These are phyloP conservation scores for Rutstroemia sp. DNA, from an alignment of 2,329 filamentous ascomycete species.

Conservation along the genomic window DNA sequence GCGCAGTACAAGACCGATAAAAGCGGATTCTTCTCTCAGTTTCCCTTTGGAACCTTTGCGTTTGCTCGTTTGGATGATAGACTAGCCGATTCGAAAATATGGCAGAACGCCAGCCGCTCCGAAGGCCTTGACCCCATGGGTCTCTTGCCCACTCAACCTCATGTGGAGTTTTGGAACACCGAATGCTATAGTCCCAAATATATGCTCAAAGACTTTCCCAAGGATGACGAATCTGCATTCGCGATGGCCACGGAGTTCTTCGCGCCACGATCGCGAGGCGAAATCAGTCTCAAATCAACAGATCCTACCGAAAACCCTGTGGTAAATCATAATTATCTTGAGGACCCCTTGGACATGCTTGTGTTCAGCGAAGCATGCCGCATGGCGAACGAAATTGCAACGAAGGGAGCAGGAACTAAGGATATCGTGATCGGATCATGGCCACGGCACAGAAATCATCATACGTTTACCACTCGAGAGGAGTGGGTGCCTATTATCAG, in stretches of 20 bases:
- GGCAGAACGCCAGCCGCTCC: background rate
- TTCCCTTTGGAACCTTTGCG: background rate
- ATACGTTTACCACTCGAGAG: background rate
- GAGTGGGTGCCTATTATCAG: background rate
- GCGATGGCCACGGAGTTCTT: background rate
- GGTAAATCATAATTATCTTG: background rate
- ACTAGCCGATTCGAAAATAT: background rate
- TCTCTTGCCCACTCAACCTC: background rate
- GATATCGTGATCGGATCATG: background rate
- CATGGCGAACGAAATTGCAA: background rate
- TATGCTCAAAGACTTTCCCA: background rate
- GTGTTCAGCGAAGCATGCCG: background rate
- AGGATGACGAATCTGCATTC: background rate
- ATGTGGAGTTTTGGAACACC: background rate
- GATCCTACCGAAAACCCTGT: background rate
- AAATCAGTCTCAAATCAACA: background rate
- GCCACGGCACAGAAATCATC: background rate
- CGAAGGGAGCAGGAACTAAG: background rate
- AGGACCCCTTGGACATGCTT: background rate
- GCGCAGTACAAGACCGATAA: background rate
- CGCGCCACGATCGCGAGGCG: background rate
- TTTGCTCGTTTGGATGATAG: background rate
- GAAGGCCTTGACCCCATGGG: background rate
- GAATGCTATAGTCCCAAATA: background rate
- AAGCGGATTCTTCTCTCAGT: background rate